A percentile compares a stretch with the other conserved stretches of the same genome.
phyloP scores from a whole-genome alignment of 139 green algal genomes.

The Tetradesmus lagerheimii region DNA sequence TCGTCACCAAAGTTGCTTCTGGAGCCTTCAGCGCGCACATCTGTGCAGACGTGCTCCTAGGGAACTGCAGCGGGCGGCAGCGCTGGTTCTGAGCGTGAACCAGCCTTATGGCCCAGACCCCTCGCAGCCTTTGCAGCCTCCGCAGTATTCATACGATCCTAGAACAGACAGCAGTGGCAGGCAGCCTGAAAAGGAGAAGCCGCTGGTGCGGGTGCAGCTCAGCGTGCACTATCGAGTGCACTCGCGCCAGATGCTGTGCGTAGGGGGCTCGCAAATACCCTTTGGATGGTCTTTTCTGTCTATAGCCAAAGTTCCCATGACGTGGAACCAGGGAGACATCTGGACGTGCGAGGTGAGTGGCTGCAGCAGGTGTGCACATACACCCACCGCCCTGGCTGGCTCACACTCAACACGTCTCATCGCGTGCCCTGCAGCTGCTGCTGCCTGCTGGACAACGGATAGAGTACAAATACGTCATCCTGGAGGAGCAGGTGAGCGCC shows the following conservation, averaged over 20 bases:
- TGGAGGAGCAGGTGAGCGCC: slow-evolving; percentile 88
- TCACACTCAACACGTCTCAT: neutral
- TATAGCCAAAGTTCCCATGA: slow-evolving; percentile 94
- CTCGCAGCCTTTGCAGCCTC: slow-evolving; percentile 34
- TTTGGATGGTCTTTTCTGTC: slow-evolving; percentile 95
- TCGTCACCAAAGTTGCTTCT: neutral
- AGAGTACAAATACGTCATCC: slow-evolving; percentile 97
- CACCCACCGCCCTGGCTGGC: neutral
- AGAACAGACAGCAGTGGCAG: slow-evolving; percentile 37
- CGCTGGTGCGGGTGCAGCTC: slow-evolving; percentile 78
- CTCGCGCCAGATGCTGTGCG: slow-evolving; percentile 92
- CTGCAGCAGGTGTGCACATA: neutral
- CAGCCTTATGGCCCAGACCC: slow-evolving; percentile 41
- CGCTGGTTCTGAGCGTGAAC: slow-evolving; percentile 38
- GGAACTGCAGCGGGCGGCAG: neutral
- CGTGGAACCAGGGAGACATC: slow-evolving; percentile 85
- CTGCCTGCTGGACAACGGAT: slow-evolving; percentile 82
- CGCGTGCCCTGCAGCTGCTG: slow-evolving; percentile 74
- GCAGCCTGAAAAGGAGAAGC: slow-evolving; percentile 58
- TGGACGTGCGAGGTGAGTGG: slow-evolving; percentile 86
- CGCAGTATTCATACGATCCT: neutral
- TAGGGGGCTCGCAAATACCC: slow-evolving; percentile 84
- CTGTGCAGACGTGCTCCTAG: neutral
- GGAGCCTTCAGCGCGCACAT: neutral
- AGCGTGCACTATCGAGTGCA: slow-evolving; percentile 89